Conservation (phyloP, 495 filamentous ascomycete species). For the Trichoderma asperelloides region DNA sequence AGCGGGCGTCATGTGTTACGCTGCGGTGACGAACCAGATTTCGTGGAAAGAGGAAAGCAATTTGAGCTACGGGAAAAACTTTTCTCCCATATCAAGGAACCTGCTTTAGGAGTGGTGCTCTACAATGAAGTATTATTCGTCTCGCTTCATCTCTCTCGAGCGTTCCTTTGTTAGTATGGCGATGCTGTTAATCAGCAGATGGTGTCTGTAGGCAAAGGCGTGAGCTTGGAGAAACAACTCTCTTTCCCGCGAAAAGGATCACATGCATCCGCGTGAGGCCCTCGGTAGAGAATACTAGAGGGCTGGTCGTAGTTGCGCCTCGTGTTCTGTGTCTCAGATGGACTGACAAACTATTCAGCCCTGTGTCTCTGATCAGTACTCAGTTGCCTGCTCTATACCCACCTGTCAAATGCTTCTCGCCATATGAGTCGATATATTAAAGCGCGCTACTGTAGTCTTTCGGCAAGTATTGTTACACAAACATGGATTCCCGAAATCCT, state of each 20-base stretch:
- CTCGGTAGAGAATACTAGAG: not conserved
- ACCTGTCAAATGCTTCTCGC: not conserved
- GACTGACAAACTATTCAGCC: not conserved
- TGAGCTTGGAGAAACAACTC: not conserved
- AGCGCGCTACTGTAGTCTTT: not conserved
- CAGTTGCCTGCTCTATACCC: no score
- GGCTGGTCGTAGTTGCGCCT: not conserved
- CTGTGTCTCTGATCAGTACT: not conserved
- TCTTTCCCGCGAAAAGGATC: not conserved
- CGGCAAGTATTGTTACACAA: not conserved
- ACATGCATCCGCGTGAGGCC: not conserved
- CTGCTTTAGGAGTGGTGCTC: not conserved
- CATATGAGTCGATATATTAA: not conserved
- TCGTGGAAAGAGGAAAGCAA: not conserved
- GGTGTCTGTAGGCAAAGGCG: not conserved
- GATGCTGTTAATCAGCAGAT: not conserved
- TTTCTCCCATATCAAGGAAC: not conserved
- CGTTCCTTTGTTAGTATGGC: not conserved
- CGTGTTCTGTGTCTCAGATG: not conserved
- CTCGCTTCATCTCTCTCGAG: not conserved
- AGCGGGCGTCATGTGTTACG: not conserved
- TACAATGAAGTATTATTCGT: not conserved
- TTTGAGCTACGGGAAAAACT: not conserved
- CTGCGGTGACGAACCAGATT: not conserved
- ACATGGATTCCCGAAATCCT: not conserved